Base-by-base conservation (phyloP, 116 monocot genomes). In the Iris pallida region DNA sequence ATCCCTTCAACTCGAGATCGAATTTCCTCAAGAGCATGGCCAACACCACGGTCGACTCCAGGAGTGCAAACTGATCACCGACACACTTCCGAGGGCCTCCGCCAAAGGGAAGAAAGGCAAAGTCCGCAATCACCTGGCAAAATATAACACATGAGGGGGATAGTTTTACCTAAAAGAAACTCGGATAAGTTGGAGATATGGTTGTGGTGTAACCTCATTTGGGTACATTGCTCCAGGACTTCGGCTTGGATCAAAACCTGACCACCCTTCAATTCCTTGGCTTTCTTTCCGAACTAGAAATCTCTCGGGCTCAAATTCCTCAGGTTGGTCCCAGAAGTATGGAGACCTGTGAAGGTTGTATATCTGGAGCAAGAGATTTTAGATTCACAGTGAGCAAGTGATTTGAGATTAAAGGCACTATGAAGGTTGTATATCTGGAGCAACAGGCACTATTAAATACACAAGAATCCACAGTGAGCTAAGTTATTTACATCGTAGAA, bases 321-420 rank as follows among this genome's bases (percentile, higher is more conserved):
- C 60, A 16, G 99, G 93, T 41, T 57, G 68, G 42, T 99, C 99
- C 93, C 99, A 99, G 59, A 83, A 88, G 68, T 93, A 88, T 15
- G 98, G 98, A 43, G 99, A 99, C 65, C 99, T 83, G 41, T 90
- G 93, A 30, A 98, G 85, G 80, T 98, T 98, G 78, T 81, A 98
- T n/a, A 98, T 82, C 97, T 98, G 75, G 42, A 70, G 46, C 19
- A 2, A 48, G 11, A 66, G n/a, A 53, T 65, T 9, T 18, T 20
- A 2, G 9, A 60, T 41, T 30, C 9, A 7, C 55, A 59, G 20
- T 53, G 40, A 5, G 53, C 19, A 7, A 30, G 0, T 20, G 11
- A 4, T n/a, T n/a, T n/a, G n/a, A n/a, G n/a, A n/a, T 16, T 17
- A 7, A 57, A 57, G 57, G 30, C 57, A 44, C 14, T 2, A 19